Percentiles rank a stretch among this genome's conserved stretches.
Evolutionary conservation across 768 basidiomycete species (phyloP).

Genomic region (Pisolithus albus): DNA sequence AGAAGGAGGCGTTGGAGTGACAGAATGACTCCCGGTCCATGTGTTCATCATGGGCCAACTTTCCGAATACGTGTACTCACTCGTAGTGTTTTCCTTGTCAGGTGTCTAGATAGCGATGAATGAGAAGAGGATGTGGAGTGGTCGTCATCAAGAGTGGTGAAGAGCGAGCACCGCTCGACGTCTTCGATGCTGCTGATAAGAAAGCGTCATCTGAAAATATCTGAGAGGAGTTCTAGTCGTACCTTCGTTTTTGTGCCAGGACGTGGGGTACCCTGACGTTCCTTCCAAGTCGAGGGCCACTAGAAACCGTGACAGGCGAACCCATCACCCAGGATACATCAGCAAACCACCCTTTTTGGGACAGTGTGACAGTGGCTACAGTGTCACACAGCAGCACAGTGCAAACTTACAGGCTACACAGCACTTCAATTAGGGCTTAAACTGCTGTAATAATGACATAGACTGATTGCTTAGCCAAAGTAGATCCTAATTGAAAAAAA

Average conservation of each 20-base stretch:
- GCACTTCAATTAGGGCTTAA: too few relatives aligned
- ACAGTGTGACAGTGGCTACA: too few relatives aligned
- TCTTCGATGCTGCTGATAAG: conserved; percentile 36
- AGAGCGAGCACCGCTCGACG: conserved; percentile 25
- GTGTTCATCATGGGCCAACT: conserved; percentile 29
- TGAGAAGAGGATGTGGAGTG: conserved; percentile 46
- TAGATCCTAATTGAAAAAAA: too few relatives aligned
- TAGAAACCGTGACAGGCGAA: conserved; percentile 67
- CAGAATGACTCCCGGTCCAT: conserved; percentile 30
- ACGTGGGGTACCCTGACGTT: conserved; percentile 41
- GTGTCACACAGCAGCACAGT: too few relatives aligned
- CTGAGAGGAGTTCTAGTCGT: conserved; percentile 16
- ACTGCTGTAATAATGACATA: too few relatives aligned
- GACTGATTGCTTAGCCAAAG: too few relatives aligned
- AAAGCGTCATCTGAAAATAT: conserved; percentile 41
- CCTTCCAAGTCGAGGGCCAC: conserved; percentile 44
- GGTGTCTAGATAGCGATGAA: conserved; percentile 47
- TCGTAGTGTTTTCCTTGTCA: conserved; percentile 51
- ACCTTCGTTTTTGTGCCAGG: conserved; percentile 32
- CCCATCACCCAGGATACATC: conserved; percentile 44
- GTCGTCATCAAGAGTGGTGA: too few relatives aligned
- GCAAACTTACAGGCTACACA: too few relatives aligned
- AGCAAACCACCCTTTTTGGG: too few relatives aligned
- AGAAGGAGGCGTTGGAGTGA: too few relatives aligned
- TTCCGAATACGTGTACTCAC: conserved; percentile 28